Evolutionary conservation across 2,329 filamentous ascomycete genomes (phyloP).

Genomic region (Stemphylium beticola): DNA sequence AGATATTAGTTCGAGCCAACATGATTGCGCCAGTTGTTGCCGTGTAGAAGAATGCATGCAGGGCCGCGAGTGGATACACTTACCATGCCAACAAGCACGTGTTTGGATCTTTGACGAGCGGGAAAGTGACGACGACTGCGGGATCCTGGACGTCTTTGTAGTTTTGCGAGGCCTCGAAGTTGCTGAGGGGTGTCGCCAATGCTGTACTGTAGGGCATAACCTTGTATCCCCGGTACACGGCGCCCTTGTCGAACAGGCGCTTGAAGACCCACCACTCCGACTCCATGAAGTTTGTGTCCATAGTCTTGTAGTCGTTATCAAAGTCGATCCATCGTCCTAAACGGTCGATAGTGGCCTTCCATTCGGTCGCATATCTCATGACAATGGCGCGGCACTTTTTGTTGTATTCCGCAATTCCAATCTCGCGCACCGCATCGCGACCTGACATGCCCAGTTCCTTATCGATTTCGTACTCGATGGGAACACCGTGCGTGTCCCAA

Average conservation of each 20-base stretch:
- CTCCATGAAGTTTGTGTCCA: constrained; percentile 97
- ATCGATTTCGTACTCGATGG: constrained; percentile 97
- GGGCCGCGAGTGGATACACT: not conserved
- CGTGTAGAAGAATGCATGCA: not conserved
- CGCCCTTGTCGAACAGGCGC: constrained; percentile 85
- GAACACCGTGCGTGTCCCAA: constrained; percentile 94
- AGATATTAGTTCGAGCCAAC: constrained; percentile 12
- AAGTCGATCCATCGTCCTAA: constrained; percentile 97
- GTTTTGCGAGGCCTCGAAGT: constrained; percentile 93
- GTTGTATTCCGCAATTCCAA: constrained; percentile 90
- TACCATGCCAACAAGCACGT: constrained; percentile 79
- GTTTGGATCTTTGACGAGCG: constrained; percentile 76
- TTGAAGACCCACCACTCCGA: constrained; percentile 97
- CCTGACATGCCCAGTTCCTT: constrained; percentile 91
- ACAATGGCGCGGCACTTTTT: constrained; percentile 90
- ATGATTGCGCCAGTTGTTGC: not conserved
- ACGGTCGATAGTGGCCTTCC: constrained; percentile 85
- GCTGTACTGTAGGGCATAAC: constrained; percentile 97
- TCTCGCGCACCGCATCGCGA: constrained; percentile 82
- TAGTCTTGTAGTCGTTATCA: constrained; percentile 97
- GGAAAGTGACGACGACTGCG: constrained; percentile 86
- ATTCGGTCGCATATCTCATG: constrained; percentile 87
- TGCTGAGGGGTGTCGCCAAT: constrained; percentile 85
- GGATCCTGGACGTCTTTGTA: constrained; percentile 94
- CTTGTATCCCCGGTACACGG: constrained; percentile 87